Base-by-base conservation (phyloP, 495 filamentous ascomycete genomes). In the Penicillium lagena region DNA sequence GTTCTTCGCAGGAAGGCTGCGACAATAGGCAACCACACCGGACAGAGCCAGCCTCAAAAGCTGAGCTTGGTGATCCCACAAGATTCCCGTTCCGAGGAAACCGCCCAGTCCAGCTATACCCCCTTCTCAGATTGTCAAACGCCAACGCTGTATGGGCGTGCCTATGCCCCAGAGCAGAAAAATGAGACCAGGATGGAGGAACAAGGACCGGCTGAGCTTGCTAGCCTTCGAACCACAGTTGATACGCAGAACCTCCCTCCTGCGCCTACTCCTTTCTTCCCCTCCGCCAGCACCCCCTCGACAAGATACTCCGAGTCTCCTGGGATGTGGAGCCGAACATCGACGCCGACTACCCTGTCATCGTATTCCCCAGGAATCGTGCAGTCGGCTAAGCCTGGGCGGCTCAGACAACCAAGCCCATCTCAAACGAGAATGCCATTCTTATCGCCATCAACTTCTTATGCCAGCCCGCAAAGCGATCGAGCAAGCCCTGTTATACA, bases 311-410 rank as follows among this genome's bases (percentile, higher is more conserved):
- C 91, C 29, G 89, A 85, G 42, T 98, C 93, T 3, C 93, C 93
- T 9, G 87, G 89, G 6, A 74, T 86, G 29, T 97, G 94, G 71
- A 73, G 71, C 67, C 95, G 91, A 53, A 85, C 88, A 35, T 95
- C 93, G 9, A 96, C 93, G 2, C 90, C 93, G 1, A 96, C 90
- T n/a, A 96, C 93, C 7, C 79, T 90, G 56, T 95, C 90, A 7
- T 96, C 93, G n/a, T 86, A 93, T 60, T 98, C 93, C 31, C 90
- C 93, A 9, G 86, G 88, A 1, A 76, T 89, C 32, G 60, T 85
- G 46, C 67, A 82, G 29, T 79, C 87, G 13, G 64, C 63, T 2
- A 81, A 86, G 45, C 54, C 72, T 49, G 65, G 72, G 29, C 78
- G 81, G 45, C 60, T 75, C 31, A 75, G 77, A 63, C 83, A 83